A percentile compares a stretch with the other conserved stretches of the same genome.
Evolutionary conservation across 2,329 filamentous ascomycete genomes (phyloP).

Genomic region (Stylonectria norvegica): DNA sequence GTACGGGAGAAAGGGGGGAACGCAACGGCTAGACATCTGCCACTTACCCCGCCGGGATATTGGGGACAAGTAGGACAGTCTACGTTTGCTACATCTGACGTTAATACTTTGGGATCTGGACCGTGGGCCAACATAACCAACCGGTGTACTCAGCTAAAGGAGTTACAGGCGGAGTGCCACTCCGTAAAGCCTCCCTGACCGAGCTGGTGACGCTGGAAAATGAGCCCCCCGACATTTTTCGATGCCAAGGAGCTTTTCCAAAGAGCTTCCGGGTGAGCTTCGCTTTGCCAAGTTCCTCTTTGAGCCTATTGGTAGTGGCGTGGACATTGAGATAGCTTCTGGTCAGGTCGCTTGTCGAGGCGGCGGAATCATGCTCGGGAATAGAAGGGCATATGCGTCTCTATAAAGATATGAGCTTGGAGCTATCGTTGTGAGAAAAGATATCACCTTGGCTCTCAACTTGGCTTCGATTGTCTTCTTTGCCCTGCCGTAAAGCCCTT

Average conservation of each 20-base stretch:
- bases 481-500: conserved; percentile 16
- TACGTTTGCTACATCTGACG: not conserved
- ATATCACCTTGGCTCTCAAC: conserved; percentile 10
- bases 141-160: conserved; percentile 21
- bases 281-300: conserved; percentile 28
- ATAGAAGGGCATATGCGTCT: conserved; percentile 11
- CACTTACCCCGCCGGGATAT: conserved; percentile 36
- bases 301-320: conserved; percentile 27
- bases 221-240: conserved; percentile 38
- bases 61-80: conserved; percentile 12
- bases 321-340: conserved; percentile 17
- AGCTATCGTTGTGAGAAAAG: not conserved
- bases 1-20: not conserved
- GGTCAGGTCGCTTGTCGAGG: conserved; percentile 9
- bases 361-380: conserved; percentile 12
- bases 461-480: conserved; percentile 25
- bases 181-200: conserved; percentile 38
- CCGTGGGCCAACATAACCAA: too few relatives aligned
- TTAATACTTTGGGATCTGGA: conserved; percentile 1
- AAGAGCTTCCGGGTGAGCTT: conserved; percentile 38
- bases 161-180: conserved; percentile 32
- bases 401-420: conserved; percentile 10
- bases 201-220: conserved; percentile 41
- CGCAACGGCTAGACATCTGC: not conserved
- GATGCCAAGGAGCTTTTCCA: conserved; percentile 39